Evolutionary conservation across 768 basidiomycete genomes (phyloP).

Genomic region (Boletus coccyginus): DNA sequence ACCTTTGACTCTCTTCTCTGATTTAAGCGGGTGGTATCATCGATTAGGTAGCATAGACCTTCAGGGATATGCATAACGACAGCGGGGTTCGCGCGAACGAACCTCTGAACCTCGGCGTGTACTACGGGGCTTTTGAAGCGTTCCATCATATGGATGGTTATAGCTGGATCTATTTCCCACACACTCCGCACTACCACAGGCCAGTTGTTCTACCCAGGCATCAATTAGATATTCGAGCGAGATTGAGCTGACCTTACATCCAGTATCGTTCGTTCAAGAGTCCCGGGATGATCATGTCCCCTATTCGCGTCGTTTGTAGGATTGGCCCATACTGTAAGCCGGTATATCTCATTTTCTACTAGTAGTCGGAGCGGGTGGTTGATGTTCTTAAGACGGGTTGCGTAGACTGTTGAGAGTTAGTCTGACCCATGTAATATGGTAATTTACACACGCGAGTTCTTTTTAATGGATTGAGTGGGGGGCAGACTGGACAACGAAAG

Average conservation of each 20-base stretch:
- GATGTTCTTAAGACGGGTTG: constrained; percentile 57
- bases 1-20: constrained; percentile 77
- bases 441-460: constrained; percentile 38
- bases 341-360: constrained; percentile 86
- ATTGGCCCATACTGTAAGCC: constrained; percentile 88
- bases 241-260: constrained; percentile 47
- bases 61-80: constrained; percentile 76
- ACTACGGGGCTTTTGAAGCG: constrained; percentile 74
- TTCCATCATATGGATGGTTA: constrained; percentile 82
- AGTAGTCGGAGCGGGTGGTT: constrained; percentile 78
- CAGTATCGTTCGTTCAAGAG: constrained; percentile 54
- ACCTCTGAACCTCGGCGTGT: constrained; percentile 67
- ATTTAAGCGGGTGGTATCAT: constrained; percentile 58
- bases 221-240: neutral
- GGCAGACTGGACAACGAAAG: constrained; percentile 61
- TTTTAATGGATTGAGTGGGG: constrained; percentile 44
- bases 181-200: constrained; percentile 60
- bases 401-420: constrained; percentile 46
- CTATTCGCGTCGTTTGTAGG: constrained; percentile 74
- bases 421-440: neutral
- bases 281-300: constrained; percentile 57
- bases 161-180: constrained; percentile 82
- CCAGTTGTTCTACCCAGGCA: constrained; percentile 55
- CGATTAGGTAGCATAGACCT: constrained; percentile 76
- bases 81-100: constrained; percentile 70